A percentile compares a stretch with the other conserved stretches of the same genome.
Evolutionary conservation across 305 asterid genomes (phyloP).

Genomic region (Fraxinus dipetala): DNA sequence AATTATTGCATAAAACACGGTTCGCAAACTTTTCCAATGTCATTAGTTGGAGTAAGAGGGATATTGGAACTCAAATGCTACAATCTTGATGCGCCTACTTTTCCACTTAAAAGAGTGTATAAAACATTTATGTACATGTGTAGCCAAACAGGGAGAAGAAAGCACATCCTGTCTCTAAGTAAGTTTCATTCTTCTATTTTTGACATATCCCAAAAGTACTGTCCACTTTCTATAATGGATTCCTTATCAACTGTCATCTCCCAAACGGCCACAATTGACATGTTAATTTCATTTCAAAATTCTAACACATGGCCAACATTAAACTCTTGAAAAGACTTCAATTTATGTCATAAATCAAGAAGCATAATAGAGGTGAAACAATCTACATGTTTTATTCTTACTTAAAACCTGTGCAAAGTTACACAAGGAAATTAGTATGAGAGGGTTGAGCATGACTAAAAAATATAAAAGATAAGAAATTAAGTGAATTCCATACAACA

Average conservation of each 20-base stretch:
- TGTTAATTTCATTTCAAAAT: not conserved
- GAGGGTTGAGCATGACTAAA: not conserved
- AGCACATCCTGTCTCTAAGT: not conserved
- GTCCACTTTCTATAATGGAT: not conserved
- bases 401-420: not conserved
- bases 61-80: constrained; percentile 2
- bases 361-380: not conserved
- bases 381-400: not conserved
- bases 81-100: not conserved
- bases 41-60: not conserved
- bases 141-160: not conserved
- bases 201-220: not conserved
- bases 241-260: not conserved
- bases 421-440: not conserved
- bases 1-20: not conserved
- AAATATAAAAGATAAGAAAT: not conserved
- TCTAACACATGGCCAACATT: not conserved
- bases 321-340: not conserved
- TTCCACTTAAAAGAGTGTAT: not conserved
- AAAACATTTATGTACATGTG: not conserved
- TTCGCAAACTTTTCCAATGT: not conserved
- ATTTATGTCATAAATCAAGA: not conserved
- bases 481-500: not conserved
- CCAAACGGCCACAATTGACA: not conserved
- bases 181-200: no score